Conservation (phyloP, 2,329 filamentous ascomycete species). For the Sphaerostilbella broomeana region DNA sequence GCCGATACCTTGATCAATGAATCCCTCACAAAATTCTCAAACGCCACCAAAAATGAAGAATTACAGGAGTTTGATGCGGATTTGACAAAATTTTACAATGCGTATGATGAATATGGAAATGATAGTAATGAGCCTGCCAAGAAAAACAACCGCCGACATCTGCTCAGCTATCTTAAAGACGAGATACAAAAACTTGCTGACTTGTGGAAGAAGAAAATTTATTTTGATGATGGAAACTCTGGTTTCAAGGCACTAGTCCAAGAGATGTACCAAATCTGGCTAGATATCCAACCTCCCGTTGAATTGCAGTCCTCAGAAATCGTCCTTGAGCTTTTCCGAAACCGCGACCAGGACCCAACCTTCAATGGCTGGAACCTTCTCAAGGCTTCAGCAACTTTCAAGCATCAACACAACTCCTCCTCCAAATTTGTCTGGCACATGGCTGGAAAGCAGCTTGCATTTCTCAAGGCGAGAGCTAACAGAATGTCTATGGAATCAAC, state of each 20-base stretch:
- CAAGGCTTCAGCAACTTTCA: constrained; percentile 45
- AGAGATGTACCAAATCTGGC: constrained; percentile 36
- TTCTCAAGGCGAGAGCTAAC: constrained; percentile 36
- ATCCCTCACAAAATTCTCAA: constrained; percentile 30
- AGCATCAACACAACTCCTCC: constrained; percentile 23
- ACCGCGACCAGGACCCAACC: constrained; percentile 17
- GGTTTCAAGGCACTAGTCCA: constrained; percentile 25
- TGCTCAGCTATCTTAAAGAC: constrained; percentile 29
- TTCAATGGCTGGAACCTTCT: constrained; percentile 41
- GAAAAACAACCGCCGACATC: constrained; percentile 19
- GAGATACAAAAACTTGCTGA: constrained; percentile 25
- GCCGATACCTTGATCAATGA: constrained; percentile 36
- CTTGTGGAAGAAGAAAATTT: constrained; percentile 29
- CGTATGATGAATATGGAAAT: too few species aligned
- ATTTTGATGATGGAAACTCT: constrained; percentile 10
- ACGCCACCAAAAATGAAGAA: constrained; percentile 12
- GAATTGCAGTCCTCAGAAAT: constrained; percentile 21
- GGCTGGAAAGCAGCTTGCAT: constrained; percentile 41
- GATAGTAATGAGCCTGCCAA: too few species aligned
- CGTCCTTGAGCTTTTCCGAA: constrained; percentile 23
- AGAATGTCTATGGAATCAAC: constrained; percentile 3
- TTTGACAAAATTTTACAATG: constrained; percentile 20
- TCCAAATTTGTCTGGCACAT: constrained; percentile 40
- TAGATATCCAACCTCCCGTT: constrained; percentile 32
- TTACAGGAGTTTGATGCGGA: constrained; percentile 11